Evolutionary conservation across 768 basidiomycete genomes (phyloP), one percentile per base, ranked within the genome.

Genomic region (Polyporus arcularius): DNA sequence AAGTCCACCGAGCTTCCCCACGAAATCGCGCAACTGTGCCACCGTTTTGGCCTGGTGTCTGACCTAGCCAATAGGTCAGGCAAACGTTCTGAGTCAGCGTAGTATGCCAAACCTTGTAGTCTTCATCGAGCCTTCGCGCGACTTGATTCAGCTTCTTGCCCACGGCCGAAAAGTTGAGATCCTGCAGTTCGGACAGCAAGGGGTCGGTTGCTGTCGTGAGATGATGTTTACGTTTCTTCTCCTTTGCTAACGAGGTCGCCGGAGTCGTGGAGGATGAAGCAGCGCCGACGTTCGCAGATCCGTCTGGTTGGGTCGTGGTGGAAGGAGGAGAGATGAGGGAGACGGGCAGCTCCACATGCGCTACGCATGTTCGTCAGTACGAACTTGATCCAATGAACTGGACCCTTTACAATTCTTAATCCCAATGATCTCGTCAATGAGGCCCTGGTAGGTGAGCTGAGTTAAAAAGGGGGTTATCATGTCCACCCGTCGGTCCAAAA

Each of bases 401-500:
- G n/a, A 16, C 4, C 10, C 74, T 88, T 60, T 67, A 94, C 96
- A 90, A 69, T 97, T 94, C 73, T 84, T 90, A 62, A 99, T 88
- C 0, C 93, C 91, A 49, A 97, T 79, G 39, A 94, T 76, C 72
- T 99, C 97, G 70, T 98, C 97, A 38, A 98, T 81, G 50, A 99
- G 86, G 18, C 97, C 97, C 71, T 98, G 90, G 66, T 98, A 98
- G 0, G 97, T 99, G 58, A 98, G 78, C 69, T 98, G 96, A 2
- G 97, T 98, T 48, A 96, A 83, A 53, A 98, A 79, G 1, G 97
- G 94, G 0, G 97, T 97, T 60, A 98, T 87, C 90, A 98, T 91
- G 69, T 99, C 97, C 10, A 91, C 86, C 38, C 87, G 86, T 50
- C 97, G 86, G 72, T 99, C 97, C 58, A 99, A 67, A 40, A 98